Conservation (phyloP, 371 early-diverging fungal genomes). For the Mortierella sp. region DNA sequence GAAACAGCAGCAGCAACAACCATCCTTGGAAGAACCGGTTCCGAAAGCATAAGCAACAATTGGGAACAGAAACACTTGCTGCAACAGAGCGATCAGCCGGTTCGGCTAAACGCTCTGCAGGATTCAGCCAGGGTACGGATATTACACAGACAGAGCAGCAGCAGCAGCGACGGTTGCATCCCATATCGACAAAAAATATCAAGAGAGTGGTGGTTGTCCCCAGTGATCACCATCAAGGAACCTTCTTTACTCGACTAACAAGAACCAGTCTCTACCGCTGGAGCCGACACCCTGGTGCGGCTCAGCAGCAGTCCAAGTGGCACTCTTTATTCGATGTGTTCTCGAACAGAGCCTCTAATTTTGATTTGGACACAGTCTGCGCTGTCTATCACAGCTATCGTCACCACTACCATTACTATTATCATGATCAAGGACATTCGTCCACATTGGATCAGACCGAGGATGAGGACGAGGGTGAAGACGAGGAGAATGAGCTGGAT, state of each 20-base stretch:
- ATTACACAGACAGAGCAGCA: not conserved
- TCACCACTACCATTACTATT: not conserved
- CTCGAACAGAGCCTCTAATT: not conserved
- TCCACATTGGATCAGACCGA: not conserved
- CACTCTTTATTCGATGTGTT: conserved; percentile 3
- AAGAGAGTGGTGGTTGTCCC: not conserved
- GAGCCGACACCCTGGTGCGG: not conserved
- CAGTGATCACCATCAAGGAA: not conserved
- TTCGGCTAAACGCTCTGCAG: not conserved
- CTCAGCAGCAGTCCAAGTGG: not conserved
- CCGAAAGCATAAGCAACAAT: no score
- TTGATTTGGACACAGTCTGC: not conserved
- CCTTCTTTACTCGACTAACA: conserved; percentile 6
- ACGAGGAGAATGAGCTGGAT: not conserved
- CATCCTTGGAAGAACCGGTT: no score
- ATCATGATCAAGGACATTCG: conserved; percentile 1
- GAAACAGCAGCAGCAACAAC: no score
- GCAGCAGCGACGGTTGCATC: not conserved
- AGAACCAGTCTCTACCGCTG: conserved; percentile 2
- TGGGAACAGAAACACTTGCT: no score
- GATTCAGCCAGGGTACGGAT: not conserved
- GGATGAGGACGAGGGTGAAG: not conserved
- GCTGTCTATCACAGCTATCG: not conserved
- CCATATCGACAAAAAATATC: not conserved
- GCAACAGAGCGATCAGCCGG: no score